Conservation (phyloP, 2,329 filamentous ascomycete genomes). For the Aureobasidium musti region DNA sequence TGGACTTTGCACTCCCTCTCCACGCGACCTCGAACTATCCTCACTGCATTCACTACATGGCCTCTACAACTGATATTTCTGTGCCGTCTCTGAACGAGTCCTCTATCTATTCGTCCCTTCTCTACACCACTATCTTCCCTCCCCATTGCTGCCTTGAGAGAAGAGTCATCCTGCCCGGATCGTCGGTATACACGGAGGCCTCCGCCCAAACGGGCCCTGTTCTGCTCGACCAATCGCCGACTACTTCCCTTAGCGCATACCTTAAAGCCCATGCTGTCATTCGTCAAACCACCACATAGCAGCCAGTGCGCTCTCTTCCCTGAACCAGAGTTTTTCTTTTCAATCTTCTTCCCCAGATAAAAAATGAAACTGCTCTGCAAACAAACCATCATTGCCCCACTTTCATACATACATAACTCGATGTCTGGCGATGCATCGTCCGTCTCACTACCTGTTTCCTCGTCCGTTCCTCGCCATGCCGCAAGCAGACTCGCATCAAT, state of each 20-base stretch:
- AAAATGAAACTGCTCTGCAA: constrained; percentile 7
- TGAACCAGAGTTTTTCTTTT: constrained; percentile 24
- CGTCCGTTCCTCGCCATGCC: neutral
- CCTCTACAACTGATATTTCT: neutral
- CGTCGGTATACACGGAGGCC: neutral
- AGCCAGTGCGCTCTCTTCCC: constrained; percentile 20
- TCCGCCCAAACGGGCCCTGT: constrained; percentile 25
- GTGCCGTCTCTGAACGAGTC: neutral
- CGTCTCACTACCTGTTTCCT: neutral
- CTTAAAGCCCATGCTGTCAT: constrained; percentile 28
- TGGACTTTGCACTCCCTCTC: neutral
- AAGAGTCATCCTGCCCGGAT: constrained; percentile 10
- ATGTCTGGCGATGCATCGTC: constrained; percentile 18
- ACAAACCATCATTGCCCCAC: constrained; percentile 23
- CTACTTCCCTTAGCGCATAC: constrained; percentile 20
- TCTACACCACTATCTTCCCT: neutral
- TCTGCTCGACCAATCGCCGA: constrained; percentile 18
- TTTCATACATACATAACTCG: neutral
- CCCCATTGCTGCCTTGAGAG: constrained; percentile 4
- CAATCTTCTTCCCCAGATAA: constrained; percentile 22
- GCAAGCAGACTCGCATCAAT: neutral
- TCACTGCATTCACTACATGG: neutral
- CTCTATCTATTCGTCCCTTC: neutral
- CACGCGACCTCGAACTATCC: neutral
- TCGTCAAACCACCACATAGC: constrained; percentile 22